These are phyloP conservation scores for Calcarisporium arbuscula DNA, from an alignment of 2,329 filamentous ascomycete genomes.

Conservation along the genomic window DNA sequence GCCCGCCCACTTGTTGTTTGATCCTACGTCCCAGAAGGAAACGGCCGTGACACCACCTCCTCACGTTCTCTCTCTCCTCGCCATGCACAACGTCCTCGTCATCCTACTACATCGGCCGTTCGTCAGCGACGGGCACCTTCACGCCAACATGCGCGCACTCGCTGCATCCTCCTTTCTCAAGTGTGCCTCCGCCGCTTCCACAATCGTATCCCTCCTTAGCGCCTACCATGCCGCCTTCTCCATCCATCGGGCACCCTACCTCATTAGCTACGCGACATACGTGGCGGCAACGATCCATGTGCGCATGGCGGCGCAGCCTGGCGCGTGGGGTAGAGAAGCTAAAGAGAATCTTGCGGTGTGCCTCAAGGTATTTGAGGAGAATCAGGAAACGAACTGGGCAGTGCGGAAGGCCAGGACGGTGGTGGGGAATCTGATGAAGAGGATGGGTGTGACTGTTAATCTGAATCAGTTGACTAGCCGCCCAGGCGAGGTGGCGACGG, in stretches of 20 bases:
- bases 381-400: constrained; percentile 44
- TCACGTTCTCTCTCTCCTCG: constrained; percentile 35
- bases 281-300: constrained; percentile 47
- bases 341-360: constrained; percentile 35
- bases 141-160: constrained; percentile 31
- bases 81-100: constrained; percentile 43
- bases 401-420: constrained; percentile 39
- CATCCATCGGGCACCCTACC: constrained; percentile 41
- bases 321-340: constrained; percentile 29
- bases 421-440: constrained; percentile 38
- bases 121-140: constrained; percentile 41
- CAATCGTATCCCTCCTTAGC: constrained; percentile 36
- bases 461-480: too few relatives aligned
- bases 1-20: constrained; percentile 35
- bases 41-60: constrained; percentile 31
- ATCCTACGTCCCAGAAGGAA: constrained; percentile 18
- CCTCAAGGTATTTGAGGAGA: constrained; percentile 38
- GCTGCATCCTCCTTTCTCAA: constrained; percentile 36
- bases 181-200: constrained; percentile 39
- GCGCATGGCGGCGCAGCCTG: constrained; percentile 42
- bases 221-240: constrained; percentile 39
- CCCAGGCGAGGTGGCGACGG: too few relatives aligned
- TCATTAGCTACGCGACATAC: constrained; percentile 50
- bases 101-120: constrained; percentile 50
- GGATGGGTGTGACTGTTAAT: constrained; percentile 35